These are phyloP conservation scores for Amauroascus niger DNA, from an alignment of 2,329 filamentous ascomycete species.

Conservation along the genomic window DNA sequence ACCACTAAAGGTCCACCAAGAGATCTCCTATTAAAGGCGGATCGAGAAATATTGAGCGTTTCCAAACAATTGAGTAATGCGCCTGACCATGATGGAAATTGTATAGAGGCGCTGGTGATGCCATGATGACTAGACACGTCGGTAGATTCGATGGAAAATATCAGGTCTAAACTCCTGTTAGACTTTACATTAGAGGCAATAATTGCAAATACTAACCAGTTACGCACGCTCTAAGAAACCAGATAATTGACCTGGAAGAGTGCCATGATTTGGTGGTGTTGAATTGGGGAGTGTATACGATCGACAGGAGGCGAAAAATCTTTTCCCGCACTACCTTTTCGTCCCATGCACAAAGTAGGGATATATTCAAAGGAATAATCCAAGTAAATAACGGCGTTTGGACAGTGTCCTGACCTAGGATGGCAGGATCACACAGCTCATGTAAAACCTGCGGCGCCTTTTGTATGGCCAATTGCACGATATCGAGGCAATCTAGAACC, in stretches of 20 bases:
- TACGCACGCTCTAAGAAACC: slow-evolving; percentile 29
- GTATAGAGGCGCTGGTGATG: slow-evolving; percentile 15
- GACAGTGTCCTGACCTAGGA: slow-evolving; percentile 39
- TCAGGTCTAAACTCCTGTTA: slow-evolving; percentile 33
- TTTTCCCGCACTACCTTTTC: slow-evolving; percentile 35
- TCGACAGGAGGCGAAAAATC: slow-evolving; percentile 30
- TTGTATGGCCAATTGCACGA: slow-evolving; percentile 63
- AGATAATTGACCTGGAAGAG: slow-evolving; percentile 24
- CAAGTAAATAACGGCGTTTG: slow-evolving; percentile 45
- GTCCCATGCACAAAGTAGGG: slow-evolving; percentile 37
- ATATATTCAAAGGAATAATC: slow-evolving; percentile 46
- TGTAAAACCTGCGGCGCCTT: slow-evolving; percentile 60
- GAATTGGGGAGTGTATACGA: slow-evolving; percentile 26
- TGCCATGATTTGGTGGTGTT: slow-evolving; percentile 26
- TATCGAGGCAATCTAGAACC: slow-evolving; percentile 60
- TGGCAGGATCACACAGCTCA: slow-evolving; percentile 54
- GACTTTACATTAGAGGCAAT: background rate
- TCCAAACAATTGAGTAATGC: slow-evolving; percentile 26
- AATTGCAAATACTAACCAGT: slow-evolving; percentile 28
- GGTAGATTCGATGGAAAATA: slow-evolving; percentile 34
- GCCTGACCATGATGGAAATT: slow-evolving; percentile 21
- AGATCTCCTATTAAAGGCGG: slow-evolving; percentile 20
- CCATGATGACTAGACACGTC: slow-evolving; percentile 16
- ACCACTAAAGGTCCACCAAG: slow-evolving; percentile 26
- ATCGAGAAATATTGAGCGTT: slow-evolving; percentile 26